Evolutionary conservation across 1,284 basidiomycete genomes (phyloP), one percentile per base, ranked within the genome.

Genomic region (Naganishia albida): DNA sequence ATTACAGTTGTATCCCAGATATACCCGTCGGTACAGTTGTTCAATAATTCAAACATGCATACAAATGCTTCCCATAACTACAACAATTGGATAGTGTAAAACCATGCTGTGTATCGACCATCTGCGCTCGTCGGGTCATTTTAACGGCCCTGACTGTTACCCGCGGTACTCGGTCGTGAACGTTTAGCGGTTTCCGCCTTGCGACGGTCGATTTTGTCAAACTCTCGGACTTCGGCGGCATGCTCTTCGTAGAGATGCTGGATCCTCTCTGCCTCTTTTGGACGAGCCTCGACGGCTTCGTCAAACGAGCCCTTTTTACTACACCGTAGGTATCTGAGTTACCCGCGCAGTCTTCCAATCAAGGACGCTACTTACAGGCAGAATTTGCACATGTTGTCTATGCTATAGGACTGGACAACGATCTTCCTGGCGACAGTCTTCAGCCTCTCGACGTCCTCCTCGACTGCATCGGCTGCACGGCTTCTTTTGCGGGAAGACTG

Each of bases 321-420:
- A 6, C 23, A 6, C 6, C 10, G 20, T 23, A 20, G 46, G 3
- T 23, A 4, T 18, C 6, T 20, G n/a, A 25, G n/a, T 3, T 18
- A 20, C 23, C 20, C 23, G 13, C 23, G 46, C n/a, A 23, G 4
- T 23, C n/a, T 12, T 23, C n/a, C 10, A 23, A 23, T 2, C 3
- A 6, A 4, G 13, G n/a, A 16, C n/a, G 28, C 12, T 16, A 55
- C 53, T 55, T 40, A 55, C 40, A 26, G 20, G 53, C 53, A 55
- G 13, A 55, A 55, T 7, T 40, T 42, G n/a, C 53, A 55, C 7
- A 55, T 42, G 10, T 42, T 42, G 10, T 55, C 25, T 40, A 40
- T 34, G 16, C 16, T 42, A 40, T 16, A 55, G 10, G 13, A 39
- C n/a, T 30, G 25, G 3, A 28, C 23, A 12, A 39, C n/a, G n/a